A percentile compares a stretch with the other conserved stretches of the same genome.
These are phyloP conservation scores for Camellia granthamiana DNA, from an alignment of 148 eudicot species.

Conservation along the genomic window DNA sequence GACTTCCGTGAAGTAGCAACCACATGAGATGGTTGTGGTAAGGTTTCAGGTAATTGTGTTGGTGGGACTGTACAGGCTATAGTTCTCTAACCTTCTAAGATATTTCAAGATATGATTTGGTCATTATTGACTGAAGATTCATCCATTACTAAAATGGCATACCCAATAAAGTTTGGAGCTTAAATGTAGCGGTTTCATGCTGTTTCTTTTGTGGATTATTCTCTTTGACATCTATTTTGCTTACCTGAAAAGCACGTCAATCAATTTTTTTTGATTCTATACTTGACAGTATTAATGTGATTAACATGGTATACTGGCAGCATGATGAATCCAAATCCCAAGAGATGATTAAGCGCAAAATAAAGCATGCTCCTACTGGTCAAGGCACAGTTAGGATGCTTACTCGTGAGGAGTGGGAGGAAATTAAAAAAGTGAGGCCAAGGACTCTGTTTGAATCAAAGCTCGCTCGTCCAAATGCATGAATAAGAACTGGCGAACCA, in stretches of 20 bases:
- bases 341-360: no score
- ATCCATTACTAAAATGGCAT: not conserved
- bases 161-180: not conserved
- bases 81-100: not conserved
- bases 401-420: no score
- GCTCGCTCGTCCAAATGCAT: conserved; percentile 87
- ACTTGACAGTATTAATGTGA: no score
- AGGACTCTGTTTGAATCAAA: conserved; percentile 89
- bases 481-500: conserved; percentile 64
- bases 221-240: not conserved
- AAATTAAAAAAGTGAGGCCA: conserved; percentile 60
- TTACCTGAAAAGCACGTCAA: not conserved
- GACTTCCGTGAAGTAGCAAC: no score
- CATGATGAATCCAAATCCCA: no score
- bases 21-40: no score
- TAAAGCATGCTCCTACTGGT: no score
- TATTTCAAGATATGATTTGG: not conserved
- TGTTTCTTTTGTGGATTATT: not conserved
- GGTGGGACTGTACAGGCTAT: not conserved
- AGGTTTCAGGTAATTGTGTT: not conserved
- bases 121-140: not conserved
- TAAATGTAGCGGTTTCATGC: not conserved
- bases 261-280: not conserved
- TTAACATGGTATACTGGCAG: no score
- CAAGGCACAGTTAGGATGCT: no score